Conservation (phyloP, 768 basidiomycete genomes). For the Psilocybe azurescens region DNA sequence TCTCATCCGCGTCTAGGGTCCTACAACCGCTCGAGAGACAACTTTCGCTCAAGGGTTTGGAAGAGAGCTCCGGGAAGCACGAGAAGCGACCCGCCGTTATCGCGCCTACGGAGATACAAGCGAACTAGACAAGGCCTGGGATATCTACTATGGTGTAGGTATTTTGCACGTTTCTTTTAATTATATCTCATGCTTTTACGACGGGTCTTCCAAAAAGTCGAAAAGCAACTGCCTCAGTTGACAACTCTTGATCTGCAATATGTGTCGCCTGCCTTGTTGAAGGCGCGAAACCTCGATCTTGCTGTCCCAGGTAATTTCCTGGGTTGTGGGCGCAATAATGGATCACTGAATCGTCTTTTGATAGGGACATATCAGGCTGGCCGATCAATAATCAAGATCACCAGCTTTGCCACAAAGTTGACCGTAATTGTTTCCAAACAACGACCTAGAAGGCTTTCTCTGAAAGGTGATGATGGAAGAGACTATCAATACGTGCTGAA, state of each 20-base stretch:
- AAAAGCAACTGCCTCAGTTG: slow-evolving; percentile 89
- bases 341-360: neutral
- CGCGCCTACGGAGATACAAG: slow-evolving; percentile 84
- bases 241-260: slow-evolving; percentile 95
- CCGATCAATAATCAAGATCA: slow-evolving; percentile 79
- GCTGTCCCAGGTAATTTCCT: slow-evolving; percentile 86
- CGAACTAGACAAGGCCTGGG: slow-evolving; percentile 98
- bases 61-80: slow-evolving; percentile 88
- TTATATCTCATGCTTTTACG: neutral
- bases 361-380: slow-evolving; percentile 93
- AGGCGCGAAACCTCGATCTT: slow-evolving; percentile 87
- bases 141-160: slow-evolving; percentile 92
- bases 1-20: slow-evolving; percentile 60
- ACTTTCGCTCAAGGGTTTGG: slow-evolving; percentile 96
- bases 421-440: slow-evolving; percentile 97
- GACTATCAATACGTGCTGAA: slow-evolving; percentile 94
- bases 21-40: slow-evolving; percentile 91
- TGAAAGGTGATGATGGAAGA: slow-evolving; percentile 90
- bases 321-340: neutral
- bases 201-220: slow-evolving; percentile 95
- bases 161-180: neutral
- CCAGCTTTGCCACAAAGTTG: slow-evolving; percentile 86
- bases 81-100: slow-evolving; percentile 89
- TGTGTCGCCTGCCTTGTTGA: slow-evolving; percentile 91
- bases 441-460: slow-evolving; percentile 84